phyloP scores from a whole-genome alignment of 768 basidiomycete species.

The Rhodotorula kratochvilovae region DNA sequence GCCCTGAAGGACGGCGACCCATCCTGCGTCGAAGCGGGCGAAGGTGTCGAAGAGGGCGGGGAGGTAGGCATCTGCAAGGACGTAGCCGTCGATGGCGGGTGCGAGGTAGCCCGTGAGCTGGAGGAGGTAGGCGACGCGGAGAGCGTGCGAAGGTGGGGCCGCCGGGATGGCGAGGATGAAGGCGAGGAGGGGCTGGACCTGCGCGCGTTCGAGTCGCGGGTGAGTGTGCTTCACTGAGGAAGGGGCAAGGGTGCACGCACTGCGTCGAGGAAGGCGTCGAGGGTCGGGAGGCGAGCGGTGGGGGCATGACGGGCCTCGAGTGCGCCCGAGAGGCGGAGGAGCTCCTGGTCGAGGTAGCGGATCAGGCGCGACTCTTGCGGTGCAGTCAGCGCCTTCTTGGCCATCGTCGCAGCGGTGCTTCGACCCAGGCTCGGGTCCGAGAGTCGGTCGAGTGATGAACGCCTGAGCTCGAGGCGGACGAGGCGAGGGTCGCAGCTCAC shows the following conservation, averaged over 20 bases:
- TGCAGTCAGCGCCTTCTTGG: not conserved
- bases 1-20: slow-evolving; percentile 20
- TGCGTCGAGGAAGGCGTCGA: slow-evolving; percentile 18
- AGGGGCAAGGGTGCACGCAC: not conserved
- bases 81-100: slow-evolving; percentile 25
- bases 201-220: not conserved
- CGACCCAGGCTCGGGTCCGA: no score
- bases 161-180: slow-evolving; percentile 31
- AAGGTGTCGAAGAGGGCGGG: not conserved
- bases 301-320: slow-evolving; percentile 15
- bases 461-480: not conserved
- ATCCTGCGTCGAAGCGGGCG: slow-evolving; percentile 16
- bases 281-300: not conserved
- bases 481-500: no score
- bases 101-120: slow-evolving; percentile 22
- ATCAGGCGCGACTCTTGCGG: slow-evolving; percentile 28
- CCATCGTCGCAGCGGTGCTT: no score
- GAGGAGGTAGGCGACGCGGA: slow-evolving; percentile 27
- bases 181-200: slow-evolving; percentile 17
- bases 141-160: slow-evolving; percentile 13
- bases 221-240: accelerated
- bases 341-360: slow-evolving; percentile 28
- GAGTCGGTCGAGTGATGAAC: no score
- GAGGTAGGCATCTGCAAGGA: slow-evolving; percentile 1
- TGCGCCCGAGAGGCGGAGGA: not conserved